Evolutionary conservation across 495 filamentous ascomycete species (phyloP).

Genomic region (Penicillium pulvis): DNA sequence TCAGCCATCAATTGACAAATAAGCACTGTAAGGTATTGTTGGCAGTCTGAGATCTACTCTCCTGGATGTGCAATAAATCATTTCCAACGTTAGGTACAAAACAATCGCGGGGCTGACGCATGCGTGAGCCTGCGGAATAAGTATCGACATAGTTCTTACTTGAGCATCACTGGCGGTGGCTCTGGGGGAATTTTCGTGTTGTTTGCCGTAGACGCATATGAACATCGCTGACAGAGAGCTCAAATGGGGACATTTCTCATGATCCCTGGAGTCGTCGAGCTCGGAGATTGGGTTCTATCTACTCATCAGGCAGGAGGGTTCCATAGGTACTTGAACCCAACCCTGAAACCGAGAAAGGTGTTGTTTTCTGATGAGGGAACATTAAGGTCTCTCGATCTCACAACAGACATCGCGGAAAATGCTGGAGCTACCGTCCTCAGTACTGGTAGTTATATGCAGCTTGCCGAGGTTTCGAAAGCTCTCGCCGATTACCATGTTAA

Average conservation of each 20-base stretch:
- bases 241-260: slow-evolving; percentile 22
- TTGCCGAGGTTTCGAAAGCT: slow-evolving; percentile 15
- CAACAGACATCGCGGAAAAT: slow-evolving; percentile 20
- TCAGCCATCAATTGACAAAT: background rate
- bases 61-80: background rate
- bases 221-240: slow-evolving; percentile 33
- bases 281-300: slow-evolving; percentile 34
- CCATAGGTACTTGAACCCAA: slow-evolving; percentile 12
- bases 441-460: slow-evolving; percentile 25
- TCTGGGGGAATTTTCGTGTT: slow-evolving; percentile 23
- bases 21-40: background rate
- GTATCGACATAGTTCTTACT: slow-evolving; percentile 30
- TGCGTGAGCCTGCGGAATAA: slow-evolving; percentile 25
- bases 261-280: slow-evolving; percentile 16
- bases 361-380: background rate
- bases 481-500: slow-evolving; percentile 29
- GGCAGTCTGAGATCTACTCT: background rate
- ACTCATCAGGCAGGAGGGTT: slow-evolving; percentile 22
- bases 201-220: slow-evolving; percentile 29
- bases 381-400: slow-evolving; percentile 22
- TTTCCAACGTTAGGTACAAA: slow-evolving; percentile 26
- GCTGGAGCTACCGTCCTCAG: slow-evolving; percentile 28
- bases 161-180: slow-evolving; percentile 34
- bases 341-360: background rate
- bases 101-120: slow-evolving; percentile 23